Conservation (phyloP, 2,329 filamentous ascomycete species). For the Elsinoe necatrix region DNA sequence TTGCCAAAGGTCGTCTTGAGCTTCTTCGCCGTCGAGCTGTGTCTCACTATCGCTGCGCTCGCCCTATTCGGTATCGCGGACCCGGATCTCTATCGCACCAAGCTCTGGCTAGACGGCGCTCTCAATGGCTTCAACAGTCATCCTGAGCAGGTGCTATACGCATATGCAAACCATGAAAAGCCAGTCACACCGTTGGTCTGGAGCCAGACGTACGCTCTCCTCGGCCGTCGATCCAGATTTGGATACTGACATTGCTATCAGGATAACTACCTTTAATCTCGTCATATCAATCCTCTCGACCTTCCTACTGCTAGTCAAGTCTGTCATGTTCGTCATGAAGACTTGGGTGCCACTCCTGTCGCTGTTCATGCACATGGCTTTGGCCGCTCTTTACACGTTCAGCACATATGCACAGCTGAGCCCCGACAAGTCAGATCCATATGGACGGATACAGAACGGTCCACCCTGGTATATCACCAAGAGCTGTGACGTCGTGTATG, state of each 20-base stretch:
- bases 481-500: constrained; percentile 52
- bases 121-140: constrained; percentile 66
- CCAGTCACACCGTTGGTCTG: constrained; percentile 60
- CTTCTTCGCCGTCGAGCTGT: constrained; percentile 58
- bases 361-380: constrained; percentile 47
- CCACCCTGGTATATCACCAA: constrained; percentile 69
- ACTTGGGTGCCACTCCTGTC: constrained; percentile 58
- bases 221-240: not conserved
- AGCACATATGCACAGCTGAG: constrained; percentile 64
- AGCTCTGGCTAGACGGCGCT: constrained; percentile 64
- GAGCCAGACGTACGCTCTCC: constrained; percentile 56
- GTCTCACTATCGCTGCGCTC: constrained; percentile 55
- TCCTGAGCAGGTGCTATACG: constrained; percentile 60
- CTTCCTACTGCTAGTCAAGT: constrained; percentile 66
- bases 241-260: constrained; percentile 29
- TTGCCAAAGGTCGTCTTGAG: constrained; percentile 44
- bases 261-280: constrained; percentile 67
- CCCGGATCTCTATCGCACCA: constrained; percentile 62
- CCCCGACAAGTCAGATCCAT: constrained; percentile 60
- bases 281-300: constrained; percentile 67
- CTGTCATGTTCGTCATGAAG: constrained; percentile 61
- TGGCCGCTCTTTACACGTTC: constrained; percentile 55
- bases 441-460: constrained; percentile 48
- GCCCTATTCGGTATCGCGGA: constrained; percentile 65
- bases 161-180: constrained; percentile 58